Evolutionary conservation across 495 filamentous ascomycete species (phyloP).

Genomic region (Podospora bellae-mahoneyi): DNA sequence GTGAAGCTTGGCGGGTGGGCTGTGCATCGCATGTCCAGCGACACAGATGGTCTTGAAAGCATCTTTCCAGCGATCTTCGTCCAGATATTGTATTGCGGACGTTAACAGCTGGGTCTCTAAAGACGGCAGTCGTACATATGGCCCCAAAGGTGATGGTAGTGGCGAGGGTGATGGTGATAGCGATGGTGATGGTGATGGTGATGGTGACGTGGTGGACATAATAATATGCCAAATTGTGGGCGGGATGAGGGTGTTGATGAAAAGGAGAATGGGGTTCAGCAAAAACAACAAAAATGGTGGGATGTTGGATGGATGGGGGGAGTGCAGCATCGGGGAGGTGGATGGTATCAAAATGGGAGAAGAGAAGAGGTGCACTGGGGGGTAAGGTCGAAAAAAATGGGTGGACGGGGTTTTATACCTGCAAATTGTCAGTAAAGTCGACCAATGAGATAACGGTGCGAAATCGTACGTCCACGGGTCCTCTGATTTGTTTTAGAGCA

Average conservation of each 20-base stretch:
- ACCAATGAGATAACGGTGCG: background rate
- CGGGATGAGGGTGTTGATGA: slow-evolving; percentile 5
- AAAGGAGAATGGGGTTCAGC: background rate
- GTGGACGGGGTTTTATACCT: slow-evolving; percentile 1
- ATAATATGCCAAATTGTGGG: background rate
- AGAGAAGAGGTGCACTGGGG: slow-evolving; percentile 1
- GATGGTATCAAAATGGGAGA: background rate
- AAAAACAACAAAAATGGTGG: background rate
- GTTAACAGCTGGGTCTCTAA: background rate
- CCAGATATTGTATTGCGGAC: background rate
- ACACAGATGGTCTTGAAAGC: background rate
- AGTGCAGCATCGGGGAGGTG: background rate
- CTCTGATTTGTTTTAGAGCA: background rate
- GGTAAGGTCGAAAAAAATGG: background rate
- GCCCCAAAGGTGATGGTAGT: background rate
- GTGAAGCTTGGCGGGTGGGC: background rate
- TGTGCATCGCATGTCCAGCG: background rate
- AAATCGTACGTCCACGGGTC: background rate
- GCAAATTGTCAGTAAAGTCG: background rate
- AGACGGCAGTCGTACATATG: background rate
- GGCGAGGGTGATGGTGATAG: background rate
- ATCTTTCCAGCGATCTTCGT: background rate
- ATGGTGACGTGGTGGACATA: background rate
- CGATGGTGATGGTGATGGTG: background rate
- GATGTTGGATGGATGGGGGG: background rate